Base-by-base conservation (phyloP, 2,329 filamentous ascomycete genomes). In the Herpotrichia juniperi region DNA sequence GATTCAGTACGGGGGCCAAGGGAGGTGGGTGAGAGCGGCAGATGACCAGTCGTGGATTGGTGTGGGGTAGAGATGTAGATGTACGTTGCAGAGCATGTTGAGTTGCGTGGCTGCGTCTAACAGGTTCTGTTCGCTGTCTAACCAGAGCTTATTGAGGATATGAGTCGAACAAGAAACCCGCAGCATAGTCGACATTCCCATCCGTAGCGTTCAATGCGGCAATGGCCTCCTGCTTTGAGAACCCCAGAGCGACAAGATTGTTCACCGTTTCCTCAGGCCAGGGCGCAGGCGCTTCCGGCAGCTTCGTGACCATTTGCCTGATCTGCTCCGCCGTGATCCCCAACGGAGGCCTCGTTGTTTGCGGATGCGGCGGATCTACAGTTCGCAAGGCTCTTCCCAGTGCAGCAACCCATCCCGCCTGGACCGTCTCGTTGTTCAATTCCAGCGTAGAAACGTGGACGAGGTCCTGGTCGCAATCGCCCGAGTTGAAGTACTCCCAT, bases 401-500 rank as follows among this genome's bases (percentile, higher is more conserved):
- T 50, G 81, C 80, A 42, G 80, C 81, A 0, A 89, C 90, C 92
- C 92, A 96, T 59, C 71, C 49, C 0, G 68, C 59, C 42, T 67
- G 65, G 7, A 62, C 64, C 1, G 64, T 69, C 30, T 69, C 67
- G 4, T 59, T 65, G 19, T 58, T 54, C 1, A 69, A 40, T 0
- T 65, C 59, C 3, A 68, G 57, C 0, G 42, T 40, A 1, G 62
- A 42, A 0, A 70, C 59, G 8, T 72, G 63, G 4, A 63, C 60
- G 10, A 71, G 14, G 34, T 73, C 69, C 0, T 61, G 57, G 0
- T 68, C 68, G 24, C 59, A 58, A 21, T 67, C 64, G 14, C 71
- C 72, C 10, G 87, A 85, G 76, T 96, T 96, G 76, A 93, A 96
- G 71, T 94, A 96, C 76, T 97, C 93, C 93, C 93, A 97, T 2